phyloP scores from a whole-genome alignment of 208 protist genomes.

The Acanthamoeba healyi region DNA sequence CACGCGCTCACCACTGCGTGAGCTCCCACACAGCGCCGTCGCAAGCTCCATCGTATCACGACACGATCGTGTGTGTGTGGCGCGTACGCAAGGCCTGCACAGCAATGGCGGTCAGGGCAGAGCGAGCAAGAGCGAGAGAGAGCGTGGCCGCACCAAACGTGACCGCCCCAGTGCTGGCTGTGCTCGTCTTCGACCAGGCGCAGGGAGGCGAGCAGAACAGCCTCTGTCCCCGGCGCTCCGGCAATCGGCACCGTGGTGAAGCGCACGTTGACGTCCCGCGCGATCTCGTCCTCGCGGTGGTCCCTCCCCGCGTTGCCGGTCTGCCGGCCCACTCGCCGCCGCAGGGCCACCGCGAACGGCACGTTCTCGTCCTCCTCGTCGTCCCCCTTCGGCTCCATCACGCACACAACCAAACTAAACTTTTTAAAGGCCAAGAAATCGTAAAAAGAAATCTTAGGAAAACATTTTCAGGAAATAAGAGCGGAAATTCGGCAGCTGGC shows the following conservation, averaged over 20 bases:
- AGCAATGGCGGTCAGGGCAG: neutral
- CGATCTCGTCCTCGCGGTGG: neutral
- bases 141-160: neutral
- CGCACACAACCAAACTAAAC: neutral
- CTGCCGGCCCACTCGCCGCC: neutral
- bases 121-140: neutral
- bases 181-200: neutral
- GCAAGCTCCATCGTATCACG: neutral
- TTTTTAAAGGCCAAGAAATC: neutral
- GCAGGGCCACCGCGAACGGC: neutral
- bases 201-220: neutral
- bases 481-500: too few relatives aligned
- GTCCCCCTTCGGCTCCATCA: too few relatives aligned
- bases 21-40: neutral
- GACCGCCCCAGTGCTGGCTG: constrained; percentile 42
- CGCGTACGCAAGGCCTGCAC: constrained; percentile 14
- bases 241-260: neutral
- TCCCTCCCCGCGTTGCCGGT: neutral
- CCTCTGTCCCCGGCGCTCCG: neutral
- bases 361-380: neutral
- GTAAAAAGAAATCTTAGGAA: neutral
- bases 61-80: neutral
- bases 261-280: neutral
- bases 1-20: neutral
- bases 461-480: too few relatives aligned